These are phyloP conservation scores for Penicillium sp. DNA, from an alignment of 2,329 filamentous ascomycete species.

Conservation along the genomic window DNA sequence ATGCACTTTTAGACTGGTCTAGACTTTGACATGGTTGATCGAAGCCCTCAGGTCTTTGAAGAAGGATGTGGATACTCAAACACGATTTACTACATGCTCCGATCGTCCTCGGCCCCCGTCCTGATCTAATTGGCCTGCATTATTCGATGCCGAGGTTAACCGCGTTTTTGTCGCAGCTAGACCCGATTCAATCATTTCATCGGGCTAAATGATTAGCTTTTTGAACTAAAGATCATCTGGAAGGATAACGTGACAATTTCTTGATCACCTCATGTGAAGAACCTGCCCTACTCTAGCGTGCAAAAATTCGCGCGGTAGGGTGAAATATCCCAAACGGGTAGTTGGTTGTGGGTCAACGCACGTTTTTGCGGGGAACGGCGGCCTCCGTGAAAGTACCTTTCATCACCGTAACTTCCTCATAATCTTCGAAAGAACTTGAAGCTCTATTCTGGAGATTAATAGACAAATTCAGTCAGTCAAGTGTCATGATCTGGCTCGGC, in stretches of 20 bases:
- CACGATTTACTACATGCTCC: not conserved
- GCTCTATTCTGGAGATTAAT: not conserved
- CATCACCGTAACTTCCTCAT: not conserved
- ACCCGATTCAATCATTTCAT: not conserved
- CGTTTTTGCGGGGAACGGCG: conserved; percentile 10
- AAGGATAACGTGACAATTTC: not conserved
- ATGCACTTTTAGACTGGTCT: not conserved
- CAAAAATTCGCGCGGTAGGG: conserved; percentile 1
- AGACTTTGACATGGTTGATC: not conserved
- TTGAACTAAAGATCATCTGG: too few relatives aligned
- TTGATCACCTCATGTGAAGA: not conserved
- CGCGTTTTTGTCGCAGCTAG: not conserved
- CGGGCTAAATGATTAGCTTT: not conserved
- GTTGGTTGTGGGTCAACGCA: not conserved
- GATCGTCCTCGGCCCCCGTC: not conserved
- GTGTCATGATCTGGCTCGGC: not conserved
- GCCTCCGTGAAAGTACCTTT: not conserved
- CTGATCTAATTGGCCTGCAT: not conserved
- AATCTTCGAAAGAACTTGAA: not conserved
- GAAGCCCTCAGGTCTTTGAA: not conserved
- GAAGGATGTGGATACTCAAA: not conserved
- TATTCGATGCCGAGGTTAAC: not conserved
- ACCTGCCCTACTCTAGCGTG: not conserved
- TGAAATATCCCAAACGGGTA: not conserved
- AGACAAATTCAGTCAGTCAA: not conserved